These are phyloP conservation scores for Cryptosporidium tyzzeri DNA, from an alignment of 169 alveolate species.

Conservation along the genomic window DNA sequence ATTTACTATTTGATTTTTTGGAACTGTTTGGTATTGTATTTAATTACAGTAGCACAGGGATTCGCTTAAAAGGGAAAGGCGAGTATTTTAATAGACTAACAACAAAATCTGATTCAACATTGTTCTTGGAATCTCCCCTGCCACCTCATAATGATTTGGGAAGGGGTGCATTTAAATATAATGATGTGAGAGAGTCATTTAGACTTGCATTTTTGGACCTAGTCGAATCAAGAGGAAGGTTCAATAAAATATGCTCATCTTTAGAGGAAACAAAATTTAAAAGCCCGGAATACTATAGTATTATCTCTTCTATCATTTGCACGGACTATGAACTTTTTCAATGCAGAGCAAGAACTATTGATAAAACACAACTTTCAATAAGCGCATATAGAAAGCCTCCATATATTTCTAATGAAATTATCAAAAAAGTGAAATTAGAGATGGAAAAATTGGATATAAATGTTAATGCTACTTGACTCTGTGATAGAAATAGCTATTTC, in stretches of 20 bases:
- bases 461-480: not conserved
- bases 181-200: constrained; percentile 68
- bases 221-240: constrained; percentile 59
- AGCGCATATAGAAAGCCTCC: constrained; percentile 56
- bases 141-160: constrained; percentile 72
- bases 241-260: constrained; percentile 23
- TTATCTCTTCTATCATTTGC: constrained; percentile 56
- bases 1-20: constrained; percentile 73
- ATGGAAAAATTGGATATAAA: constrained; percentile 34
- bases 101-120: constrained; percentile 4
- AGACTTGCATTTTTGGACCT: constrained; percentile 68
- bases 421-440: constrained; percentile 40
- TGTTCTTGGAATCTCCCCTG: constrained; percentile 53
- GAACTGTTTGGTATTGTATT: constrained; percentile 73
- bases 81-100: constrained; percentile 34
- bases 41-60: constrained; percentile 66
- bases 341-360: constrained; percentile 30
- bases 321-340: constrained; percentile 54
- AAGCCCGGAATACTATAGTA: constrained; percentile 48
- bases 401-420: constrained; percentile 32
- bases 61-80: constrained; percentile 56
- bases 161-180: constrained; percentile 46
- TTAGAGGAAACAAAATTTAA: not conserved
- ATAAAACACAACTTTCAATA: constrained; percentile 11
- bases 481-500: not conserved